These are phyloP conservation scores for slime mould (Dictyostelium discoideum) DNA, from an alignment of 78 protist genomes.

Conservation along the genomic window DNA sequence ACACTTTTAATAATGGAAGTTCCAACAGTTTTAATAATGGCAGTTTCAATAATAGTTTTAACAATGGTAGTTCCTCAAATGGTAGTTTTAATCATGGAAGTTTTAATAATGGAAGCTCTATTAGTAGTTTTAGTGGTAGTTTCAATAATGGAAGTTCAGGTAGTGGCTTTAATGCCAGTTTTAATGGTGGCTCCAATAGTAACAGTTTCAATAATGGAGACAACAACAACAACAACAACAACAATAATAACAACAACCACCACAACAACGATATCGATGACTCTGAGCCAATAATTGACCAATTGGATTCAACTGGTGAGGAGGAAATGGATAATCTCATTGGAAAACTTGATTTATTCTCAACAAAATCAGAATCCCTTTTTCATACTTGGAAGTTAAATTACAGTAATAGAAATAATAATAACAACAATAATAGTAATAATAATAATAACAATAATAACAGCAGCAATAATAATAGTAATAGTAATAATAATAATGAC, in stretches of 20 bases:
- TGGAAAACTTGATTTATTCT: neutral
- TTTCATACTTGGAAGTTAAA: conserved; percentile 5
- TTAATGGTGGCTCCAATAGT: neutral
- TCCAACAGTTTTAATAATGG: neutral
- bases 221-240: neutral
- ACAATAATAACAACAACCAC: too few species aligned
- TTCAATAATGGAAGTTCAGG: neutral
- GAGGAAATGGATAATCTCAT: neutral
- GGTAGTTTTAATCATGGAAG: neutral
- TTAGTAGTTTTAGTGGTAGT: neutral
- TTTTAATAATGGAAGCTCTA: neutral
- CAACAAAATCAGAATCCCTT: neutral
- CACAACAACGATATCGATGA: neutral
- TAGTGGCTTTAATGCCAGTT: neutral
- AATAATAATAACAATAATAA: neutral
- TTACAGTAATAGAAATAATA: neutral
- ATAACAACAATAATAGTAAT: neutral
- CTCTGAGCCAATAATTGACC: neutral
- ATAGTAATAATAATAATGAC: too few species aligned
- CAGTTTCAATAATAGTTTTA: neutral
- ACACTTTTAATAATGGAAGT: neutral
- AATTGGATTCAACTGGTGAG: neutral
- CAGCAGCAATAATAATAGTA: too few species aligned
- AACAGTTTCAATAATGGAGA: neutral
- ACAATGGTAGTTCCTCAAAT: neutral